Base-by-base conservation (phyloP, 106 monocot species). In the Dioscorea zingiberensis region DNA sequence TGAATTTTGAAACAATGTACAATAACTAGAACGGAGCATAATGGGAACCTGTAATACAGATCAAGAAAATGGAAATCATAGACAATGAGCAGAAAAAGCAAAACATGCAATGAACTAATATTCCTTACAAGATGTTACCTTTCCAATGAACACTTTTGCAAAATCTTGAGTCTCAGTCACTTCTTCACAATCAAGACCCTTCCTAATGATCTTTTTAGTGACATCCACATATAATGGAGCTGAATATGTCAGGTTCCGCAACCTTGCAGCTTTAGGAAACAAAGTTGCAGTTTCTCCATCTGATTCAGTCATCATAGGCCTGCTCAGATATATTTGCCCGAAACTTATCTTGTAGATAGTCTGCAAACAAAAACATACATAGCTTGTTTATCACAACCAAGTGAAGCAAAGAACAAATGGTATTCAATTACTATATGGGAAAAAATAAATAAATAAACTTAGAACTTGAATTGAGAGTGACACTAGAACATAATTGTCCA, bases 311-410 rank as follows among this genome's bases (percentile, higher is more conserved):
- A 98, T 89, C 97, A 98, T 98, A 23, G 97, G 97, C 60, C 86
- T 79, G 48, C 97, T 98, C 72, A 98, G 57, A 76, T 89, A 93
- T 28, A 98, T 98, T 62, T 98, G 97, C 2, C 92, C 97, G 67
- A 98, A 98, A 46, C 84, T 89, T 24, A 93, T 98, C 81, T 98
- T 98, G 75, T 89, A 89, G 47, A 98, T 84, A 15, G 91, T 98
- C 92, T 98, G 76, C 64, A 72, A 38, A 38, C 10, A 38, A 38
- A 10, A 38, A 38, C 38, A 38, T 38, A 6, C 38, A 6, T 38
- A 38, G 9, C 38, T 8, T 38, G 3, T 1, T 38, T 38, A 38
- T 0, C 38, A 38, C 38, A 38, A 38, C 10, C 6, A 38, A 38
- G 38, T 38, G 38, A 38, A 10, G 38, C 9, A 38, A 38, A 38